phyloP scores from a whole-genome alignment of 768 basidiomycete genomes.

The Candolleomyces eurysporus region DNA sequence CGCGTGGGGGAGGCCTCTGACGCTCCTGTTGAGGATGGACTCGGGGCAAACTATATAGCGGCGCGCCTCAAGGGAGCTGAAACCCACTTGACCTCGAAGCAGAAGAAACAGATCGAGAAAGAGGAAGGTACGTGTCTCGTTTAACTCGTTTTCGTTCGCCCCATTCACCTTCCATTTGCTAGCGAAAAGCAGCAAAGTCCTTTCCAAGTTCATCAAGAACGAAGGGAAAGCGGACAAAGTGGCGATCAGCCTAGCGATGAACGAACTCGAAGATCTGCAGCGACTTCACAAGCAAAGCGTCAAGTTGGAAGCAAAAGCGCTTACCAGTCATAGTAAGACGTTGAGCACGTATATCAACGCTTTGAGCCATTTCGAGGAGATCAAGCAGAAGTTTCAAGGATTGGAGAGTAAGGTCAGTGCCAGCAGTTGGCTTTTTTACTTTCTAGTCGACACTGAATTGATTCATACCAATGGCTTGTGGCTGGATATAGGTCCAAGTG shows the following conservation, averaged over 20 bases:
- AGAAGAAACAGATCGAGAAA: conserved; percentile 50
- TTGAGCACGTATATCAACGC: conserved; percentile 46
- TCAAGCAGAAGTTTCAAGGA: conserved; percentile 48
- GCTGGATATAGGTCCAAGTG: conserved; percentile 38
- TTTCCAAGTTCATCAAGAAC: conserved; percentile 67
- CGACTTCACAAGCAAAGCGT: conserved; percentile 65
- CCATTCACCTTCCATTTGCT: not conserved
- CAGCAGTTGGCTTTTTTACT: conserved; percentile 37
- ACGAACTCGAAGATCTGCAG: conserved; percentile 66
- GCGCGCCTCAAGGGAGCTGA: conserved; percentile 48
- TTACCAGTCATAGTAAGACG: not conserved
- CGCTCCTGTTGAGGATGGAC: not conserved
- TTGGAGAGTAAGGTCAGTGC: conserved; percentile 60
- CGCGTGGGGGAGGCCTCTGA: not conserved
- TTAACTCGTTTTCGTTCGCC: not conserved
- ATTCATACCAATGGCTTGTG: not conserved
- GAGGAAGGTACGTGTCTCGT: conserved; percentile 39
- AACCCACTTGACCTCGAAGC: conserved; percentile 45
- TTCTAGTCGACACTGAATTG: not conserved
- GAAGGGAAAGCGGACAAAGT: conserved; percentile 70
- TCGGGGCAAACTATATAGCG: conserved; percentile 37
- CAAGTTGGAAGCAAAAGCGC: conserved; percentile 36
- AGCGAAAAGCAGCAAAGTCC: conserved; percentile 59
- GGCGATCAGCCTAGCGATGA: conserved; percentile 57
- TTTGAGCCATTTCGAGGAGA: conserved; percentile 57